Evolutionary conservation across 1,139 yeast genomes (phyloP).

Genomic region (Saccharomyces hybrid): DNA sequence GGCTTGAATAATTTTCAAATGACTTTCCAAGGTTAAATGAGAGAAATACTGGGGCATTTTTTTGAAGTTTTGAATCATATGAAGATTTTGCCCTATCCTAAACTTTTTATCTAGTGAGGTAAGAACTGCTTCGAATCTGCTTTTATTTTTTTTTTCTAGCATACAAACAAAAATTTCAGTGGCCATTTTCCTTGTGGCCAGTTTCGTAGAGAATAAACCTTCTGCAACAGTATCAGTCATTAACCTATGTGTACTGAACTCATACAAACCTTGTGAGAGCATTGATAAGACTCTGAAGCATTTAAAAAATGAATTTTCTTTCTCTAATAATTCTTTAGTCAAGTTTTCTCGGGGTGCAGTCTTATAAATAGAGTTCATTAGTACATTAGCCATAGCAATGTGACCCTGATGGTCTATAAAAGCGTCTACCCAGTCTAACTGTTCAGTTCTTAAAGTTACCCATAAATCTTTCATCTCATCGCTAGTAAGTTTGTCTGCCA

Average conservation of each 20-base stretch:
- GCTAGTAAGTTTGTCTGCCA: constrained; percentile 61
- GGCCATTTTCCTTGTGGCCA: constrained; percentile 70
- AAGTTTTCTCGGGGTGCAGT: constrained; percentile 22
- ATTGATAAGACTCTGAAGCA: constrained; percentile 58
- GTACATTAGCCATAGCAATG: constrained; percentile 62
- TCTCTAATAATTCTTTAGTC: constrained; percentile 38
- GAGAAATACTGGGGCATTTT: constrained; percentile 17
- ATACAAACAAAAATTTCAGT: constrained; percentile 65
- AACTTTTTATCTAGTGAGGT: constrained; percentile 22
- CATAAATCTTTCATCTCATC: constrained; percentile 75
- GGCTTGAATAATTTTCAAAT: constrained; percentile 61
- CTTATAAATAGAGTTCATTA: constrained; percentile 36
- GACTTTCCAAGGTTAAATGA: constrained; percentile 25
- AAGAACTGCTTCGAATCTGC: constrained; percentile 21
- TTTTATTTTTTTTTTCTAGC: constrained; percentile 44
- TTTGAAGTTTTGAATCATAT: constrained; percentile 37
- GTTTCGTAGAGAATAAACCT: constrained; percentile 53
- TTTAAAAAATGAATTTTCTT: constrained; percentile 52
- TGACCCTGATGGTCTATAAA: constrained; percentile 87
- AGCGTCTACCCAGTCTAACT: constrained; percentile 79
- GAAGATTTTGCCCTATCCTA: constrained; percentile 40
- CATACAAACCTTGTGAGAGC: constrained; percentile 48
- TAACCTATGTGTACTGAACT: constrained; percentile 44
- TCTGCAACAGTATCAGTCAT: constrained; percentile 54
- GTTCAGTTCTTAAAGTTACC: constrained; percentile 89